Percentiles rank a stretch among this genome's conserved stretches.
phyloP scores from a whole-genome alignment of 148 eudicot genomes.

The Tetragonia tetragonoides region DNA sequence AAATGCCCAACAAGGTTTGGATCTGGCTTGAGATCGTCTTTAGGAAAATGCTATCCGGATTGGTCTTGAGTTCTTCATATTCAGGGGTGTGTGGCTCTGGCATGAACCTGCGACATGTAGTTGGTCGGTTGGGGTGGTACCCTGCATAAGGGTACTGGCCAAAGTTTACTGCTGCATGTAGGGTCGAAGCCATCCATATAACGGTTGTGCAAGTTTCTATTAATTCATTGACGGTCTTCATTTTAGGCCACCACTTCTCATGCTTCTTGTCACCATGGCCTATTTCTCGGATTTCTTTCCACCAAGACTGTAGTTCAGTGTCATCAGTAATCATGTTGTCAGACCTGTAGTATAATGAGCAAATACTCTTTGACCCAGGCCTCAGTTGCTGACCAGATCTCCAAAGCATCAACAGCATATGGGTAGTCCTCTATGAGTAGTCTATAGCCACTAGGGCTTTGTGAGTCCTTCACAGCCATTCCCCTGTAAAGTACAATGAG shows the following conservation, averaged over 20 bases:
- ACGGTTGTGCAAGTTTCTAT: slow-evolving; percentile 55
- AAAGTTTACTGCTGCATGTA: slow-evolving; percentile 83
- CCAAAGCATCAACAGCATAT: slow-evolving; percentile 81
- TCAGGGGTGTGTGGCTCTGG: slow-evolving; percentile 66
- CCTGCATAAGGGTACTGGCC: slow-evolving; percentile 89
- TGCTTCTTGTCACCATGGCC: slow-evolving; percentile 83
- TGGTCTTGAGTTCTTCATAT: slow-evolving; percentile 49
- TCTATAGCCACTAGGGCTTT: slow-evolving; percentile 50
- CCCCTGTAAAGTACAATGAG: slow-evolving; percentile 48
- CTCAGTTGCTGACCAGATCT: slow-evolving; percentile 75
- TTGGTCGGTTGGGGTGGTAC: slow-evolving; percentile 75
- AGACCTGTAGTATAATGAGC: slow-evolving; percentile 51
- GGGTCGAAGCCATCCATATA: slow-evolving; percentile 86
- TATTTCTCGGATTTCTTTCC: slow-evolving; percentile 62
- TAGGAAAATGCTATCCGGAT: slow-evolving; percentile 57
- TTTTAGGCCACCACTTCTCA: slow-evolving; percentile 75
- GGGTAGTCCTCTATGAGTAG: slow-evolving; percentile 85
- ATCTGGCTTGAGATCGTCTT: slow-evolving; percentile 66
- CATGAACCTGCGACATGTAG: slow-evolving; percentile 60
- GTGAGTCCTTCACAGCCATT: slow-evolving; percentile 71
- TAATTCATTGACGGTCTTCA: slow-evolving; percentile 55
- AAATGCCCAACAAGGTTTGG: slow-evolving; percentile 62
- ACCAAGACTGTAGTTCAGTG: slow-evolving; percentile 73
- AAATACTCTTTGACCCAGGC: slow-evolving; percentile 77
- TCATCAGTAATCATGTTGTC: slow-evolving; percentile 47